Conservation (phyloP, 768 basidiomycete species). For the Boletus rex-veris region DNA sequence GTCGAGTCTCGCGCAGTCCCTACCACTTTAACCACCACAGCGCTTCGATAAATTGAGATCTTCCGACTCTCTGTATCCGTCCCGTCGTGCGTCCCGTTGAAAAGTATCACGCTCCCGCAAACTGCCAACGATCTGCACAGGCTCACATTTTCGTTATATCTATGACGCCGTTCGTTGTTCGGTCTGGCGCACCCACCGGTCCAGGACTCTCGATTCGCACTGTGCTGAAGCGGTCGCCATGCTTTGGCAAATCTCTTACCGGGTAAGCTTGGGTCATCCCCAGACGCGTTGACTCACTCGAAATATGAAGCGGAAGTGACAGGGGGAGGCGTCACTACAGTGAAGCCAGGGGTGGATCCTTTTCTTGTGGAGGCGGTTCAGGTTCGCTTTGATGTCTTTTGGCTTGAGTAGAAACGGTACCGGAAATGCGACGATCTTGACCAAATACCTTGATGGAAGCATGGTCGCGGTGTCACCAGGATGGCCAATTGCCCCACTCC, state of each 20-base stretch:
- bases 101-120: slow-evolving; percentile 43
- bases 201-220: slow-evolving; percentile 40
- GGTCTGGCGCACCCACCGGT: slow-evolving; percentile 18
- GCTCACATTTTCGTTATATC: slow-evolving; percentile 48
- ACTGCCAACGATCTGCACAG: slow-evolving; percentile 26
- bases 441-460: slow-evolving; percentile 36
- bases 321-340: slow-evolving; percentile 40
- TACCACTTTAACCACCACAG: slow-evolving; percentile 40
- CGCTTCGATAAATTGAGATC: slow-evolving; percentile 24
- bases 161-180: slow-evolving; percentile 33
- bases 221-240: slow-evolving; percentile 49
- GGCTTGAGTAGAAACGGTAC: slow-evolving; percentile 33
- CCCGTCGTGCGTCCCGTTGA: background rate
- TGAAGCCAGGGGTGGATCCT: slow-evolving; percentile 38
- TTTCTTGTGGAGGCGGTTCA: slow-evolving; percentile 53
- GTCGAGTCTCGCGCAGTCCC: slow-evolving; percentile 30
- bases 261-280: slow-evolving; percentile 21
- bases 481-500: slow-evolving; percentile 38
- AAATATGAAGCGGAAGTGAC: slow-evolving; percentile 36
- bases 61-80: slow-evolving; percentile 45
- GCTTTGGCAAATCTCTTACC: slow-evolving; percentile 51
- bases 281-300: slow-evolving; percentile 31
- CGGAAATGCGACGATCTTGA: slow-evolving; percentile 29
- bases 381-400: slow-evolving; percentile 43
- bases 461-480: slow-evolving; percentile 35